A percentile compares a stretch with the other conserved stretches of the same genome.
Conservation (phyloP, 1,139 yeast genomes). For the Fermentozyma sake region DNA sequence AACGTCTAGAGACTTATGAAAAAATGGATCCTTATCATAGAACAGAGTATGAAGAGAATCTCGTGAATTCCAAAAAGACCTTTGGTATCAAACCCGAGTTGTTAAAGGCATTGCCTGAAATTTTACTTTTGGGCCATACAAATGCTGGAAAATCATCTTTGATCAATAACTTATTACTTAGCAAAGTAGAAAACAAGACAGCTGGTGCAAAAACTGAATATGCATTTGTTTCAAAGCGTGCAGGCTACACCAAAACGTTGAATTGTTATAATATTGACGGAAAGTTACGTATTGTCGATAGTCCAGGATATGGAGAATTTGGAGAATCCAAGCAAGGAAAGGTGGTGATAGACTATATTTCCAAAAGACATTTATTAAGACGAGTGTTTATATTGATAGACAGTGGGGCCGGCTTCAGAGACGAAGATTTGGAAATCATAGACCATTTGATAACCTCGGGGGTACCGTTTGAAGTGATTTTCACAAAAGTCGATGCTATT, state of each 20-base stretch:
- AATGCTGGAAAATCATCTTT: constrained; percentile 84
- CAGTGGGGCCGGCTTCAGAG: constrained; percentile 51
- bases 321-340: constrained; percentile 65
- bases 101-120: constrained; percentile 52
- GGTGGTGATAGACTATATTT: constrained; percentile 58
- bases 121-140: constrained; percentile 71
- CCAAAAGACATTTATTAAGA: constrained; percentile 47
- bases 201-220: constrained; percentile 27
- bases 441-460: constrained; percentile 50
- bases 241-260: constrained; percentile 76
- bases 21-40: constrained; percentile 17
- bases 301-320: constrained; percentile 81
- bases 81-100: constrained; percentile 29
- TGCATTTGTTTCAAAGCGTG: constrained; percentile 55
- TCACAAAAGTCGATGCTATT: constrained; percentile 69
- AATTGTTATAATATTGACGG: constrained; percentile 68
- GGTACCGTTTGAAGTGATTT: constrained; percentile 64
- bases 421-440: constrained; percentile 52
- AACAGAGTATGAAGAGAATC: constrained; percentile 16
- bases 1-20: constrained; percentile 10
- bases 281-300: constrained; percentile 63
- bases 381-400: constrained; percentile 62
- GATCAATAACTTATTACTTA: constrained; percentile 49
- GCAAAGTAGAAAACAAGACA: constrained; percentile 22
- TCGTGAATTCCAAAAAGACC: constrained; percentile 16